These are phyloP conservation scores for Saprolegnia parasitica DNA, from an alignment of 352 stramenopile species.

Conservation along the genomic window DNA sequence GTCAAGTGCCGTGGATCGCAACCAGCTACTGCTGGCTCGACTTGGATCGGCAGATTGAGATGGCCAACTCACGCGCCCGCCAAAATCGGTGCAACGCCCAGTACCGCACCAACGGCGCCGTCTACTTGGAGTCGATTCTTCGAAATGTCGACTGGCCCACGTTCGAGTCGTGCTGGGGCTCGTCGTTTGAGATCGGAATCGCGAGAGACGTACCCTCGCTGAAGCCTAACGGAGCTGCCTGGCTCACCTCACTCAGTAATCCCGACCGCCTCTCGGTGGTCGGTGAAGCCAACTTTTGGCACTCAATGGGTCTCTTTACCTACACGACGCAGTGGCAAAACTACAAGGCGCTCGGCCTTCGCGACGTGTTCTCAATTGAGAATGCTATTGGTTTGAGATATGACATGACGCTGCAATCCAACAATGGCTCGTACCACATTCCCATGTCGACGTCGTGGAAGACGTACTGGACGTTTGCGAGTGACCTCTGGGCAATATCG, in stretches of 20 bases:
- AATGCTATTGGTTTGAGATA: conserved; percentile 14
- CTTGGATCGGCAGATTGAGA: background rate
- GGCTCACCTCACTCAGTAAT: background rate
- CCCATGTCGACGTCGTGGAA: background rate
- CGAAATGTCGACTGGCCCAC: background rate
- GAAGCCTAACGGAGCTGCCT: background rate
- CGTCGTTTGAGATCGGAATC: background rate
- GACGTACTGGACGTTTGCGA: conserved; percentile 23
- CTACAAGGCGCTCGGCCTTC: conserved; percentile 18
- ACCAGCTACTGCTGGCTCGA: conserved; percentile 11
- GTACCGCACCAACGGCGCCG: background rate
- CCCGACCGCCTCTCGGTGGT: background rate
- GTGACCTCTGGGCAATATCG: conserved; percentile 18
- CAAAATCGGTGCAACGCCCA: background rate
- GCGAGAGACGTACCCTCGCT: background rate
- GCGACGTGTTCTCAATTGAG: conserved; percentile 6
- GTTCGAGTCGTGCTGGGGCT: background rate
- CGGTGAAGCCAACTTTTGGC: conserved; percentile 3
- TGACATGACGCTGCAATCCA: background rate
- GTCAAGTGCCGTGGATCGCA: conserved; percentile 5
- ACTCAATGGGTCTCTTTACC: background rate
- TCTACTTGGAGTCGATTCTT: background rate
- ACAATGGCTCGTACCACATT: background rate
- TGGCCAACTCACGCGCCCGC: background rate
- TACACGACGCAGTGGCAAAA: conserved; percentile 26